phyloP scores from a whole-genome alignment of 73 alveolate species.

The Paramecium primaurelia region DNA sequence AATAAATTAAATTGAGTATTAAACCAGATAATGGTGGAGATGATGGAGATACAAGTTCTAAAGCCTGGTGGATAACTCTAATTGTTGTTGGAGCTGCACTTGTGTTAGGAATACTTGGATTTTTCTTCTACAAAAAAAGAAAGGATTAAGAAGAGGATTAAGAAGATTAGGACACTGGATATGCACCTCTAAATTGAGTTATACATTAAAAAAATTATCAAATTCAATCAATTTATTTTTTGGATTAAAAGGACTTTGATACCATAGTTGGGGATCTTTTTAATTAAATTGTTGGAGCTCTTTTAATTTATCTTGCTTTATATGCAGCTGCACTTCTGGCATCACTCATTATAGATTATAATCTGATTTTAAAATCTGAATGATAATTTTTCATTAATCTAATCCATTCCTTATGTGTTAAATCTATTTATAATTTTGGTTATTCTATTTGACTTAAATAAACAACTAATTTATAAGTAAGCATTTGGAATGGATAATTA shows the following conservation, averaged over 20 bases:
- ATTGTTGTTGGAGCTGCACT: background rate
- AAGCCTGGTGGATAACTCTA: constrained; percentile 3
- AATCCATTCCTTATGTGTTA: background rate
- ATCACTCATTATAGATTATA: background rate
- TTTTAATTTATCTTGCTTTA: background rate
- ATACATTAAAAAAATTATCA: background rate
- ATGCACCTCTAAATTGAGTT: constrained; percentile 16
- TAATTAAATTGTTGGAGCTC: background rate
- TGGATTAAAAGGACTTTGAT: background rate
- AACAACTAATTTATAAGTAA: background rate
- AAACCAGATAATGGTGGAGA: background rate
- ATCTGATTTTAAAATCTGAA: background rate
- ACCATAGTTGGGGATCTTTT: background rate
- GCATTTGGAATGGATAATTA: background rate
- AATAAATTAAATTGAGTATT: background rate
- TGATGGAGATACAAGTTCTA: background rate
- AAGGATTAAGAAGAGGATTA: background rate
- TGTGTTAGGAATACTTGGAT: background rate
- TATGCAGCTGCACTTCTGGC: constrained; percentile 17
- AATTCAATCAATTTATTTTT: background rate
- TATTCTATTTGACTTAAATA: background rate
- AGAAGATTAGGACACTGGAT: constrained; percentile 8
- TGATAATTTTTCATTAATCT: background rate
- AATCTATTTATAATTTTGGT: background rate
- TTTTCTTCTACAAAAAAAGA: constrained; percentile 10